Evolutionary conservation across 306 rosid species (phyloP), one percentile per base, ranked within the genome.

Genomic region (Vigna angularis): DNA sequence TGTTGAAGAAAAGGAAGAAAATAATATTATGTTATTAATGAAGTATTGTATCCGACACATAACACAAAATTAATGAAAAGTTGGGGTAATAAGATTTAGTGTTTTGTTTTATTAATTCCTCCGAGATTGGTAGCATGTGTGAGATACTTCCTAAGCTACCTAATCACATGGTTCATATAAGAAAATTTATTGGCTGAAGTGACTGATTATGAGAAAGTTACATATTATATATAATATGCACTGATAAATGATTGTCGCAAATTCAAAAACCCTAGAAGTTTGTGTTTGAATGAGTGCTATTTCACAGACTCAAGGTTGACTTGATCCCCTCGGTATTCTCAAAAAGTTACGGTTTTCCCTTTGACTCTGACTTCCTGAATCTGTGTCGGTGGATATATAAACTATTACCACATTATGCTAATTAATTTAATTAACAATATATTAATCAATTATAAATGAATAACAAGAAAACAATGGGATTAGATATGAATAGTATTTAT

Each of bases 51-150:
- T 63, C 40, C n/a, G 45, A 44, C 78, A 72, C 50, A 72, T 36
- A 76, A 44, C 57, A 82, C 58, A 70, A 22, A 3, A 64, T 45
- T 34, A 3, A 64, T 45, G 13, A 20, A 45, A 75, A 59, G 50
- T 61, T 77, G 1, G 4, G 50, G 75, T 51, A 61, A 81, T 51
- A 61, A 85, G 74, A 73, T 77, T 58, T 62, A 73, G 63, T 50
- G 45, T 49, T 22, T 52, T 36, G 72, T 44, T 61, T 24, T 2
- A 66, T 66, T 59, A 32, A 79, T 62, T 62, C 15, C 49, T 70
- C 53, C 22, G 17, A 75, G 83, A 81, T 70, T 74, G 75, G 61
- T 40, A 74, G 84, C 88, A 85, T 79, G 88, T 85, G 86, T 74
- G 6, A 59, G 83, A 79, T 66, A 70, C 81, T 79, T 85, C 75